phyloP scores from a whole-genome alignment of 2,329 filamentous ascomycete species.

The Fusarium oligoseptatum region DNA sequence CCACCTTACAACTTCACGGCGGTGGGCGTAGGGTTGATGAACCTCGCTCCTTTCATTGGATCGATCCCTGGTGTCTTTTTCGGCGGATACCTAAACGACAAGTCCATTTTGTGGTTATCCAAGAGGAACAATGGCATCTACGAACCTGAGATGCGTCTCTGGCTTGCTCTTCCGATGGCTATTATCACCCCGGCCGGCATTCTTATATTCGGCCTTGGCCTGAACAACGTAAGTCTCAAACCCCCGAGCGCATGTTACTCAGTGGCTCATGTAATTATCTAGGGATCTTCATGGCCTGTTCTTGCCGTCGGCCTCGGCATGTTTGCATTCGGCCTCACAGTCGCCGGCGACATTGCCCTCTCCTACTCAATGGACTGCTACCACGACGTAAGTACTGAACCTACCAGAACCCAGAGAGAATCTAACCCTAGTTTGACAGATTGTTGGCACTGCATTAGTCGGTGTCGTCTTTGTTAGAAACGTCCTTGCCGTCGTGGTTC shows the following conservation, averaged over 20 bases:
- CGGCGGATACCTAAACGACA: slow-evolving; percentile 18
- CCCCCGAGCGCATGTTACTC: not conserved
- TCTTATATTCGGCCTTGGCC: slow-evolving; percentile 15
- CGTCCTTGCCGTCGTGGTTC: not conserved
- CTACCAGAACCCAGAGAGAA: not conserved
- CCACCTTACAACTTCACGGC: slow-evolving; percentile 26
- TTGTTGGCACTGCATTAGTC: not conserved
- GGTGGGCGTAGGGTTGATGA: slow-evolving; percentile 22
- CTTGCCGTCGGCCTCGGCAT: not conserved
- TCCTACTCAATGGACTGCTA: slow-evolving; percentile 10
- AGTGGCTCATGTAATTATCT: not conserved
- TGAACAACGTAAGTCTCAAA: not conserved
- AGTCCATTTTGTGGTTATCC: slow-evolving; percentile 16
- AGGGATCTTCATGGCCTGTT: not conserved
- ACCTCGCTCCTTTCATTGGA: slow-evolving; percentile 22
- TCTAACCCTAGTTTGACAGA: not conserved
- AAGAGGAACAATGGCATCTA: slow-evolving; percentile 23
- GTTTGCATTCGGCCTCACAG: not conserved
- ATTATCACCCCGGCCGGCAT: slow-evolving; percentile 17
- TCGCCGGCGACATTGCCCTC: not conserved
- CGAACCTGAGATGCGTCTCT: slow-evolving; percentile 28
- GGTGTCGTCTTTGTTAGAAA: not conserved
- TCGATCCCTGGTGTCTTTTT: slow-evolving; percentile 10
- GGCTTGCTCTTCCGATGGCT: slow-evolving; percentile 20
- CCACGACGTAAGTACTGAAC: not conserved